Evolutionary conservation across 2,329 filamentous ascomycete species (phyloP).

Genomic region (Harringtonia aguacate): DNA sequence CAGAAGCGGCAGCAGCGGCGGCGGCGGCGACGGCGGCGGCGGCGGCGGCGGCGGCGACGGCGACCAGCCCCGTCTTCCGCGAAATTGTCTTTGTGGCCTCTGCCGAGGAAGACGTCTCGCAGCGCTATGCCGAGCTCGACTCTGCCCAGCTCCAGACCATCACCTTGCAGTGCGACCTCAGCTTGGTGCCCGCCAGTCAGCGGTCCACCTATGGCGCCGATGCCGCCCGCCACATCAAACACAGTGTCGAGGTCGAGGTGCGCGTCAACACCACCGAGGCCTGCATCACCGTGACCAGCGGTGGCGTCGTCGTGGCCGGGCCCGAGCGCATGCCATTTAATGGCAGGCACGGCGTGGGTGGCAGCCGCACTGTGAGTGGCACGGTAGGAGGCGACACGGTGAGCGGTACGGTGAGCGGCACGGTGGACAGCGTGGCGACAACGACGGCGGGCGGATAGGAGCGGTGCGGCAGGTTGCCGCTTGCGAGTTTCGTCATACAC

Average conservation of each 20-base stretch:
- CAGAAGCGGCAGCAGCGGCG: too few relatives aligned
- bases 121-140: conserved; percentile 9
- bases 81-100: conserved; percentile 15
- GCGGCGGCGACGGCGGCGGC: not conserved
- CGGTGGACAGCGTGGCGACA: too few relatives aligned
- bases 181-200: conserved; percentile 10
- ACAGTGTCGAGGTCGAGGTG: conserved; percentile 7
- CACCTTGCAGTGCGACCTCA: conserved; percentile 13
- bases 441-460: too few relatives aligned
- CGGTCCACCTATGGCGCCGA: not conserved
- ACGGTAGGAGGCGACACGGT: too few relatives aligned
- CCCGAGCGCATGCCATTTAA: conserved; percentile 1
- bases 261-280: conserved; percentile 3
- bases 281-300: conserved; percentile 5
- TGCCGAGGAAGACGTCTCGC: conserved; percentile 9
- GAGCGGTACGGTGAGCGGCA: too few relatives aligned
- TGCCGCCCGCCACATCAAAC: conserved; percentile 1
- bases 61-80: conserved; percentile 5
- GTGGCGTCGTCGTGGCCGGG: conserved; percentile 1
- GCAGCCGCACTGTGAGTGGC: too few relatives aligned
- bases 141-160: conserved; percentile 7
- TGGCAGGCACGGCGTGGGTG: too few relatives aligned
- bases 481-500: too few relatives aligned
- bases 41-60: not conserved
- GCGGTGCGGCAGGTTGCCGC: too few relatives aligned